Evolutionary conservation across 2,329 filamentous ascomycete species (phyloP), one percentile per base, ranked within the genome.

Genomic region (Anisogramma anomala): DNA sequence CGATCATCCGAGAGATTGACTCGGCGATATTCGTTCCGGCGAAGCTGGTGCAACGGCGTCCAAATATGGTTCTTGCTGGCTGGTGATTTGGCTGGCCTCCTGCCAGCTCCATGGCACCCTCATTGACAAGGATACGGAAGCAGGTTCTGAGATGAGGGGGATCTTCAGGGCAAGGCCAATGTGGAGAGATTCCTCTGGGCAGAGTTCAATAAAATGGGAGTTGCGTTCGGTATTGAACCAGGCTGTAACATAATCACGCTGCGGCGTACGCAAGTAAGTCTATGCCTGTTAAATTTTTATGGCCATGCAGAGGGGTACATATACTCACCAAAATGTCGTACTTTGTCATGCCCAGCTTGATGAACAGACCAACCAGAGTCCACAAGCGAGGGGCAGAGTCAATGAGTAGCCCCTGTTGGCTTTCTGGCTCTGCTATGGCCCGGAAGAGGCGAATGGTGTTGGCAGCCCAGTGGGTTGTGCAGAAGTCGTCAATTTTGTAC

Each of bases 311-410:
- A 18, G 15, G 30, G 14, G 14, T 8, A 17, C 7, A 13, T 10
- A 3, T 13, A 55, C 63, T 53, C 48, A 67, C 67, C 15, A 76
- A 31, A 1, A 46, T 17, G 26, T 48, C 31, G n/a, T 40, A 38
- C 20, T 48, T 43, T 6, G 57, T 53, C 41, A 74, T 71, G 20
- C 77, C 72, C 37, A 81, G 69, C 28, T 76, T 64, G 45, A 73
- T 72, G 6, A 76, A 72, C 7, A 84, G 56, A 3, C 70, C 72
- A 25, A 75, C 71, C n/a, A 82, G 65, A 0, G 79, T 83, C 68
- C 76, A 84, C 27, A 82, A 59, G 11, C 80, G 76, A 9, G 71
- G 65, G 0, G 80, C 79, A 0, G 79, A 82, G 55, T 84, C 72
- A 11, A 85, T 55, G 1, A 65, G 60, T 0, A 77, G 63, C 22